phyloP scores from a whole-genome alignment of 805 yeast genomes.

The Kazachstania taianensis region DNA sequence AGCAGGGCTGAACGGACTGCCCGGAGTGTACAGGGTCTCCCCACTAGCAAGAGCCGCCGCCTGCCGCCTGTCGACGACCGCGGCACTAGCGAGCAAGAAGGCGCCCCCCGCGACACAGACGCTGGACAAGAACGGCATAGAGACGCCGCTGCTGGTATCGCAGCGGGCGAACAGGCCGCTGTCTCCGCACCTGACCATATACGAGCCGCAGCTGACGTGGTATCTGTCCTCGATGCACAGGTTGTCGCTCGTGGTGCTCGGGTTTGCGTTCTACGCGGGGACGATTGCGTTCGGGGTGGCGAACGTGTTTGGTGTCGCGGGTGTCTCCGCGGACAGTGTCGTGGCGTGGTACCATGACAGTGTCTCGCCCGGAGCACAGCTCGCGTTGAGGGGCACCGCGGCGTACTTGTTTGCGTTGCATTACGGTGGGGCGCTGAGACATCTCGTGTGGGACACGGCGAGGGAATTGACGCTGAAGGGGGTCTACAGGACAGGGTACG shows the following conservation, averaged over 20 bases:
- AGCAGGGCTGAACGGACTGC: too few relatives aligned
- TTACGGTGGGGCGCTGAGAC: slow-evolving; percentile 80
- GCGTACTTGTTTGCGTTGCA: slow-evolving; percentile 87
- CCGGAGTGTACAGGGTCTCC: too few relatives aligned
- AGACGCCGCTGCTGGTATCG: slow-evolving; percentile 28
- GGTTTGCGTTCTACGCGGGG: slow-evolving; percentile 65
- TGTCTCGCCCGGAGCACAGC: slow-evolving; percentile 54
- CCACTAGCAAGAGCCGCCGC: neutral
- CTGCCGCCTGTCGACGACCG: neutral
- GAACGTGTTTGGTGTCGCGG: slow-evolving; percentile 45
- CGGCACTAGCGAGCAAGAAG: neutral
- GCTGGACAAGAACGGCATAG: neutral
- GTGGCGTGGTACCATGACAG: slow-evolving; percentile 39
- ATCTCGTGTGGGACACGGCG: slow-evolving; percentile 88
- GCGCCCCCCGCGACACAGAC: neutral
- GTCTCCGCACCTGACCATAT: slow-evolving; percentile 84
- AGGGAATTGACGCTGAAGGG: slow-evolving; percentile 70
- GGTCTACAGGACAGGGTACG: slow-evolving; percentile 86
- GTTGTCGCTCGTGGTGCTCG: slow-evolving; percentile 77
- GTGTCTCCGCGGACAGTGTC: slow-evolving; percentile 27
- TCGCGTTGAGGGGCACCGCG: slow-evolving; percentile 51
- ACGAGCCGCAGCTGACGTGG: slow-evolving; percentile 86
- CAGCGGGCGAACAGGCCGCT: slow-evolving; percentile 51
- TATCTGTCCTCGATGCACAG: slow-evolving; percentile 75
- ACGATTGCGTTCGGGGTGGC: slow-evolving; percentile 67